Evolutionary conservation across 257 asterid species (phyloP).

Genomic region (Petunia axillaris): DNA sequence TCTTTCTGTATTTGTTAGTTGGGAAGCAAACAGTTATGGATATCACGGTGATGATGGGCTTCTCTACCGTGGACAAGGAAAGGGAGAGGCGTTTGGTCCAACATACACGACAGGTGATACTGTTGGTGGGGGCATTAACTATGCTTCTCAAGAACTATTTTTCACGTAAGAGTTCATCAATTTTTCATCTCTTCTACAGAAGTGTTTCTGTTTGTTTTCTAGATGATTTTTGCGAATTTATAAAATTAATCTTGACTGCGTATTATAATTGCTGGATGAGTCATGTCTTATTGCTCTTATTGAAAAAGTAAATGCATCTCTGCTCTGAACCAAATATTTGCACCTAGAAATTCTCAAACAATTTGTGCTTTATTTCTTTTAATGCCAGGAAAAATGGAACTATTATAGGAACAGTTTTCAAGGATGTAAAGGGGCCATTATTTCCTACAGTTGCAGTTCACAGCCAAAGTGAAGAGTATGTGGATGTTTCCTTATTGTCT

Average conservation of each 20-base stretch:
- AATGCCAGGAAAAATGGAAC: slow-evolving; percentile 83
- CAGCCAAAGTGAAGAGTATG: slow-evolving; percentile 98
- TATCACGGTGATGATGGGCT: slow-evolving; percentile 95
- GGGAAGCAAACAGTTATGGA: slow-evolving; percentile 93
- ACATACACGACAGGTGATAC: slow-evolving; percentile 82
- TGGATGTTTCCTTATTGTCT: slow-evolving; percentile 20
- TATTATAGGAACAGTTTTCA: slow-evolving; percentile 68
- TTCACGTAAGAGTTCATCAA: slow-evolving; percentile 69
- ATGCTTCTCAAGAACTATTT: slow-evolving; percentile 78
- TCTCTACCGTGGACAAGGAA: slow-evolving; percentile 87
- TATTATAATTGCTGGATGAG: slow-evolving; percentile 1
- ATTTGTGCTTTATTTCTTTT: slow-evolving; percentile 27
- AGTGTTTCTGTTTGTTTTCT: not conserved
- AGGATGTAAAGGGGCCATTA: slow-evolving; percentile 84
- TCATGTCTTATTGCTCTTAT: not conserved
- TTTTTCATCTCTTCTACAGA: not conserved
- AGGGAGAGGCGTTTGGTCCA: slow-evolving; percentile 92
- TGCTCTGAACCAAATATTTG: slow-evolving; percentile 2
- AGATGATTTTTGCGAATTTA: slow-evolving; percentile 9
- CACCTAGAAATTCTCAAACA: slow-evolving; percentile 28
- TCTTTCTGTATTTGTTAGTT: slow-evolving; percentile 51
- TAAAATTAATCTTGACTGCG: not conserved
- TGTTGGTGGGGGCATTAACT: slow-evolving; percentile 94
- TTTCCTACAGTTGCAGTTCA: slow-evolving; percentile 95
- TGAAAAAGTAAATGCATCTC: not conserved